Evolutionary conservation across 2,329 filamentous ascomycete genomes (phyloP).

Genomic region (Helotiales sp.): DNA sequence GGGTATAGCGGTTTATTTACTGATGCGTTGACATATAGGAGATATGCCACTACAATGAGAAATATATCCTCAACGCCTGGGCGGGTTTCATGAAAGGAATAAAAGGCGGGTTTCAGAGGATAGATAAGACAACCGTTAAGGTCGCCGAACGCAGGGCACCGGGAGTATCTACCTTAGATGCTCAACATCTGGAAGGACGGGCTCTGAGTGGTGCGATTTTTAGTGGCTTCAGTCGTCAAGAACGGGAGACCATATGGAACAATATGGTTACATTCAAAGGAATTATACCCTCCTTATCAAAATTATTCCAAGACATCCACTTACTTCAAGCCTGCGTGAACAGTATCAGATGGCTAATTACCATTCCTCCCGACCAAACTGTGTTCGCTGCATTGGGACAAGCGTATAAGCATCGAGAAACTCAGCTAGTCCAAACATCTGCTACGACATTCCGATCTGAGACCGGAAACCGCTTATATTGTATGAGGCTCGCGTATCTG

Average conservation of each 20-base stretch:
- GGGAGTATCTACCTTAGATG: constrained; percentile 16
- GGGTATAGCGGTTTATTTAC: not conserved
- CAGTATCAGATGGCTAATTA: constrained; percentile 16
- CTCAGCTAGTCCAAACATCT: constrained; percentile 14
- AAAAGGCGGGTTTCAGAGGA: constrained; percentile 4
- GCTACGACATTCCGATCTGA: constrained; percentile 7
- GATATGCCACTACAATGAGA: constrained; percentile 23
- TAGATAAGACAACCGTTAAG: constrained; percentile 21
- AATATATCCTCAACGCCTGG: constrained; percentile 10
- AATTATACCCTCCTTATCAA: constrained; percentile 19
- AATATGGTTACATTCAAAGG: constrained; percentile 13
- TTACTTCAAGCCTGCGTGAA: constrained; percentile 15
- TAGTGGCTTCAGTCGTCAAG: constrained; percentile 16
- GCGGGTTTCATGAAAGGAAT: constrained; percentile 9
- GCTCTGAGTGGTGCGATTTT: constrained; percentile 15
- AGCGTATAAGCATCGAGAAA: constrained; percentile 4
- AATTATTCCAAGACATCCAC: constrained; percentile 21
- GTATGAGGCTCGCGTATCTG: constrained; percentile 15
- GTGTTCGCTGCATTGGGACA: constrained; percentile 9
- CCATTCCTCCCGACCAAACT: constrained; percentile 6
- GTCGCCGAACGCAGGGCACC: constrained; percentile 16
- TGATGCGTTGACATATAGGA: constrained; percentile 6
- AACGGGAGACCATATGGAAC: constrained; percentile 18
- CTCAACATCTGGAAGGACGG: constrained; percentile 8
- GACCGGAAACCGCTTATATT: constrained; percentile 1